A percentile compares a stretch with the other conserved stretches of the same genome.
phyloP scores from a whole-genome alignment of 345 rosid genomes.

The Microcos paniculata region DNA sequence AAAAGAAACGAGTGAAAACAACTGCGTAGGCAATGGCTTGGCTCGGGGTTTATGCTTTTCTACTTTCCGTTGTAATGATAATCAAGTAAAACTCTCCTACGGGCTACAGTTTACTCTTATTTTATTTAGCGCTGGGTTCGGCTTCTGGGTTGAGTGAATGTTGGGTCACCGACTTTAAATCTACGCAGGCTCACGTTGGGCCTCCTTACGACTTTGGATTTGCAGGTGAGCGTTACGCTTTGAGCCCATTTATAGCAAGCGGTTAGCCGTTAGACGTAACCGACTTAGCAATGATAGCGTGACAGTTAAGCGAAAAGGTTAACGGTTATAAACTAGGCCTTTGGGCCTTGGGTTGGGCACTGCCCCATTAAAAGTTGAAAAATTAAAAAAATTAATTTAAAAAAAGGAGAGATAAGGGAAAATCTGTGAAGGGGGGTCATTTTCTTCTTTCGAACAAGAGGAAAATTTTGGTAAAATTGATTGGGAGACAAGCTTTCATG shows the following conservation, averaged over 20 bases:
- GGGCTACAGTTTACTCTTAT: no score
- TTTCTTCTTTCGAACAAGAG: not conserved
- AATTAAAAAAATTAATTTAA: no score
- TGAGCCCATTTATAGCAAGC: not conserved
- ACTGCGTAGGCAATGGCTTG: not conserved
- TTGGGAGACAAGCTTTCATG: not conserved
- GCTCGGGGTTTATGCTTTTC: slow-evolving; percentile 4
- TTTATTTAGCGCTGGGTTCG: not conserved
- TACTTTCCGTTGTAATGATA: not conserved
- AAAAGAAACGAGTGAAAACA: not conserved
- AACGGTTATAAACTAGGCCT: not conserved
- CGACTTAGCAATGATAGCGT: not conserved
- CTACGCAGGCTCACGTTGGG: not conserved
- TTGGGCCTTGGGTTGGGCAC: not conserved
- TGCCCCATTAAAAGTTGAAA: not conserved
- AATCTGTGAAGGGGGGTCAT: no score
- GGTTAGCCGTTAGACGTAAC: not conserved
- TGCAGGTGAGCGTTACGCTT: not conserved
- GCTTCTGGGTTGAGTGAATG: not conserved
- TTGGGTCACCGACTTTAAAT: not conserved
- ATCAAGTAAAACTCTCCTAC: not conserved
- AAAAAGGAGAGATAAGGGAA: no score
- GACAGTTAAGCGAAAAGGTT: not conserved
- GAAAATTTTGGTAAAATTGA: not conserved
- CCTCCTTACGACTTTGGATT: not conserved